phyloP scores from a whole-genome alignment of 192 early-diverging fungal species.

The Coemansia sp. region DNA sequence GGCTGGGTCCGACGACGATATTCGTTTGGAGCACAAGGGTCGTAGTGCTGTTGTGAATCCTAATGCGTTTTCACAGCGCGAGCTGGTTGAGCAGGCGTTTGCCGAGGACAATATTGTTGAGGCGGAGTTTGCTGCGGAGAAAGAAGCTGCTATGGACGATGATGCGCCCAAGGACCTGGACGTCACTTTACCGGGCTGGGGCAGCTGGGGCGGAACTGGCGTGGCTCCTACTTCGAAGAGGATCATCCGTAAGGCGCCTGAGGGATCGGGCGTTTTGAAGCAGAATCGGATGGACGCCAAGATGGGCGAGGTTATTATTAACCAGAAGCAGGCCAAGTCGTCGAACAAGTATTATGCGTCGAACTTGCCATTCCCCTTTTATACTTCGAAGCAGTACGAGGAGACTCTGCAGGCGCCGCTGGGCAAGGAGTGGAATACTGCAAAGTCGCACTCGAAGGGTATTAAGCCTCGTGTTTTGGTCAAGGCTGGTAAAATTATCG shows the following conservation, averaged over 20 bases:
- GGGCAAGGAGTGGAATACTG: constrained; percentile 97
- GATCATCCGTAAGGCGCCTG: constrained; percentile 51
- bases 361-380: constrained; percentile 82
- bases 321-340: constrained; percentile 79
- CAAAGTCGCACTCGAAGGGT: constrained; percentile 65
- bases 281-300: constrained; percentile 29
- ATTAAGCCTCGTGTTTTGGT: constrained; percentile 81
- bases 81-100: constrained; percentile 92
- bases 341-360: constrained; percentile 70
- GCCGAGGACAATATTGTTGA: constrained; percentile 88
- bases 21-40: constrained; percentile 22
- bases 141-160: constrained; percentile 63
- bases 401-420: constrained; percentile 76
- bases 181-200: constrained; percentile 93
- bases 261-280: constrained; percentile 24
- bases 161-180: constrained; percentile 81
- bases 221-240: constrained; percentile 64
- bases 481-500: constrained; percentile 83
- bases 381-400: constrained; percentile 86
- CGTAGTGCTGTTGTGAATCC: constrained; percentile 52
- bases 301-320: constrained; percentile 79
- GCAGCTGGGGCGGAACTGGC: constrained; percentile 75
- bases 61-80: constrained; percentile 66
- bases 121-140: constrained; percentile 88
- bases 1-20: constrained; percentile 19